Evolutionary conservation across 179 eudicot genomes (phyloP).

Genomic region (Gypsophila paniculata): DNA sequence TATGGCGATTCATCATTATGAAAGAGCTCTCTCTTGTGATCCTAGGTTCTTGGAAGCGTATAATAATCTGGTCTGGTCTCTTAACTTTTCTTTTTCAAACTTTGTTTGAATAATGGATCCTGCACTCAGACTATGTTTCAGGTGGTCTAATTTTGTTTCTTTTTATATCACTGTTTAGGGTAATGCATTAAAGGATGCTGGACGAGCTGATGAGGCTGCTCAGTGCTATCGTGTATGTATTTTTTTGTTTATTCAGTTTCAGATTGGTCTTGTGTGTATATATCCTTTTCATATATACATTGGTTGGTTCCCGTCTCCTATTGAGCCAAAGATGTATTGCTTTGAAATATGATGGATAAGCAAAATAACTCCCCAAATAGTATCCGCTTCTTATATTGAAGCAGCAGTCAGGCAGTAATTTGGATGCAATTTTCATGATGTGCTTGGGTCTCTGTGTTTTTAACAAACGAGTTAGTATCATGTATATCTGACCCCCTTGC

Average conservation of each 20-base stretch:
- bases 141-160: constrained; percentile 11
- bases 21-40: constrained; percentile 80
- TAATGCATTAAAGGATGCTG: constrained; percentile 88
- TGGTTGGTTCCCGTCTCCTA: too few species aligned
- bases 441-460: background rate
- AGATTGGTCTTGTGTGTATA: constrained; percentile 5
- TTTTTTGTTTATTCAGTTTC: background rate
- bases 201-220: constrained; percentile 79
- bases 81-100: background rate
- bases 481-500: background rate
- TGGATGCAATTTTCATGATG: background rate
- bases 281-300: background rate
- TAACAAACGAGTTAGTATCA: background rate
- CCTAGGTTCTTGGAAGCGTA: constrained; percentile 88
- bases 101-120: background rate
- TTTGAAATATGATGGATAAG: constrained; percentile 1
- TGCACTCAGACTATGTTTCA: constrained; percentile 4
- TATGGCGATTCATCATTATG: constrained; percentile 75
- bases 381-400: background rate
- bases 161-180: constrained; percentile 44
- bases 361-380: background rate
- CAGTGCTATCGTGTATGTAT: constrained; percentile 71
- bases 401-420: background rate
- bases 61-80: constrained; percentile 68
- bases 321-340: background rate